Base-by-base conservation (phyloP, 75 land plant genomes). In the Picea sitchensis region DNA sequence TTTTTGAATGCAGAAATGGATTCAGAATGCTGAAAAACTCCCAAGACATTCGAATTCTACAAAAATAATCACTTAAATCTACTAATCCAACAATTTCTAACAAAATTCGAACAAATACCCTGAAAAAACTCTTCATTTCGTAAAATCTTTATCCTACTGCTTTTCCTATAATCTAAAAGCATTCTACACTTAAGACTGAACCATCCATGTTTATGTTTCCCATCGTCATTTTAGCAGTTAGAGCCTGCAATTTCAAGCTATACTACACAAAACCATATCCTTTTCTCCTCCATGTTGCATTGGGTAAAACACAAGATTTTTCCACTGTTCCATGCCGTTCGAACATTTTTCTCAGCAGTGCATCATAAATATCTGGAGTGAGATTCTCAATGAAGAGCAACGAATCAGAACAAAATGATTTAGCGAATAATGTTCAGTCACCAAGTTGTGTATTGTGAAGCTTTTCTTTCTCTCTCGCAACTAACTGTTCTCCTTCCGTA, bases 171-270 rank as follows among this genome's bases (percentile, higher is more conserved):
- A 56, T 81, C 74, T 13, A 79, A 81, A 79, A 26, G 26, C 83
- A 81, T 69, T 81, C 83, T 3, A 81, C 83, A 38, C 83, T 47
- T 64, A 77, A 65, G 23, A 81, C 83, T n/a, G 73, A 72, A 2
- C 83, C 73, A 64, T 81, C 83, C 83, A 81, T 81, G 54, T 81
- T 81, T 60, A 81, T 77, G 60, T 81, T 81, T 61, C 83, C 83
- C 83, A 81, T 81, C 3, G 80, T 44, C 23, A 38, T 41, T 60
- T 81, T 81, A 51, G 83, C 83, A 51, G 59, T 34, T 8, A 57
- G 59, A 5, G 83, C 83, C 83, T 81, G 21, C 0, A 21, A 75
- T 77, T 81, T 81, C 68, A 81, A 77, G 34, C 83, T 81, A 67
- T 81, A 81, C 30, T 81, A 79, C 36, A 81, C 83, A 81, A 81